These are phyloP conservation scores for Cyberlindnera maritima DNA, from an alignment of 805 yeast genomes.

Conservation along the genomic window DNA sequence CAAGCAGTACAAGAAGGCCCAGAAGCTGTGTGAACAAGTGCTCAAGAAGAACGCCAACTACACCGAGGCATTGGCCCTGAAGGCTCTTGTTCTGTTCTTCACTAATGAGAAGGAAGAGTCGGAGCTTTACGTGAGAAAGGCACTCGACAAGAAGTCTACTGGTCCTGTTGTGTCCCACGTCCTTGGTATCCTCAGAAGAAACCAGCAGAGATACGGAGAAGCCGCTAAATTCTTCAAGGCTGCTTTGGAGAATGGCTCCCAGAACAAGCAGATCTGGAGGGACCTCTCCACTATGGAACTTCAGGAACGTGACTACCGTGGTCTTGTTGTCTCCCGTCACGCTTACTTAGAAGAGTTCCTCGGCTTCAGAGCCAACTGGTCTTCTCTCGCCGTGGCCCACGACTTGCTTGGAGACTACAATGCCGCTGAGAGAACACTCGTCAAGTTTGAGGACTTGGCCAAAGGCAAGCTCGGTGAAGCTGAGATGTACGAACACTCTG, in stretches of 20 bases:
- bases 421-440: slow-evolving; percentile 68
- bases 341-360: slow-evolving; percentile 68
- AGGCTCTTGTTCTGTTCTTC: slow-evolving; percentile 67
- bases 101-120: slow-evolving; percentile 64
- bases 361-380: slow-evolving; percentile 89
- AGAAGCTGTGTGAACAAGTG: slow-evolving; percentile 70
- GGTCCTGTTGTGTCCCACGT: slow-evolving; percentile 81
- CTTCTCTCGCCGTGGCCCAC: slow-evolving; percentile 81
- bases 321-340: slow-evolving; percentile 60
- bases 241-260: slow-evolving; percentile 74
- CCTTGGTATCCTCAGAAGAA: slow-evolving; percentile 78
- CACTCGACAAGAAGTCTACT: slow-evolving; percentile 53
- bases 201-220: slow-evolving; percentile 63
- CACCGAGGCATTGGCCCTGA: slow-evolving; percentile 80
- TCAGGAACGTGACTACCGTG: slow-evolving; percentile 73
- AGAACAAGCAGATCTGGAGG: slow-evolving; percentile 73
- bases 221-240: slow-evolving; percentile 77
- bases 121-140: slow-evolving; percentile 55
- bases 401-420: slow-evolving; percentile 66
- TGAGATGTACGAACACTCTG: slow-evolving; percentile 77
- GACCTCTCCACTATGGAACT: slow-evolving; percentile 79
- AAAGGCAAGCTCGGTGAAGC: slow-evolving; percentile 63
- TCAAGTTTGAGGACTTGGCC: slow-evolving; percentile 73
- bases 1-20: slow-evolving; percentile 83
- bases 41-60: slow-evolving; percentile 73